phyloP scores from a whole-genome alignment of 495 filamentous ascomycete species.

The Tuber microsphaerosporum region DNA sequence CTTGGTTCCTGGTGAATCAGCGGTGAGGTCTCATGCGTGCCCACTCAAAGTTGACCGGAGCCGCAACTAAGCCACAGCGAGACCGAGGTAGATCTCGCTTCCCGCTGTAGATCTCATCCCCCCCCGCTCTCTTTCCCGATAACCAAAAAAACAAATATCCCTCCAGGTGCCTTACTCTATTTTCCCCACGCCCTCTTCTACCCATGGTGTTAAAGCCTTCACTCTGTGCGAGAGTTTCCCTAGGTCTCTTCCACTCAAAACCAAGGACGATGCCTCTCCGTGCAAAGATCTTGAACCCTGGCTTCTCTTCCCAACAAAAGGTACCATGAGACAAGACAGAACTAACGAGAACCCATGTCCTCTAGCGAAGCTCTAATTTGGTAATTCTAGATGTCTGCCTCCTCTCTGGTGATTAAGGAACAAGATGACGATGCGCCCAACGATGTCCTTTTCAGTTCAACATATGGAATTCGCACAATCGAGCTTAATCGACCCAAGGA shows the following conservation, averaged over 20 bases:
- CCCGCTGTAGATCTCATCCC: constrained; percentile 3
- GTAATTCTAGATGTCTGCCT: constrained; percentile 53
- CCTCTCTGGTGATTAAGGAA: constrained; percentile 47
- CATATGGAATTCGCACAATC: constrained; percentile 83
- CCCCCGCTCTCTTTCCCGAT: not conserved
- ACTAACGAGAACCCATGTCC: constrained; percentile 17
- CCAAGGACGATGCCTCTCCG: constrained; percentile 69
- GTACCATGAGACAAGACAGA: constrained; percentile 37
- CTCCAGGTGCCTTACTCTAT: constrained; percentile 11
- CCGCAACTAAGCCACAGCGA: constrained; percentile 2
- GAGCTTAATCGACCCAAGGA: constrained; percentile 90
- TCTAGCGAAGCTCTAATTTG: constrained; percentile 1
- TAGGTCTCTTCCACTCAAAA: constrained; percentile 54
- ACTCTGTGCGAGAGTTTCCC: constrained; percentile 46
- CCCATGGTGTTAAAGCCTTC: constrained; percentile 52
- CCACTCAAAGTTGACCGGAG: not conserved
- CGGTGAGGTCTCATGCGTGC: not conserved
- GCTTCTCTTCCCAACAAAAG: constrained; percentile 50
- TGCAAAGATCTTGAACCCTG: constrained; percentile 67
- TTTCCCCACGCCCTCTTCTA: constrained; percentile 10
- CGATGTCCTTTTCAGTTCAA: constrained; percentile 83
- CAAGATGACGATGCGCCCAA: constrained; percentile 64
- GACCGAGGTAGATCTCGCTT: not conserved
- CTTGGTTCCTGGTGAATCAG: not conserved
- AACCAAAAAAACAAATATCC: not conserved